Percentiles rank a stretch among this genome's conserved stretches.
Conservation (phyloP, 805 yeast genomes). For the Zygotorulaspora florentina region DNA sequence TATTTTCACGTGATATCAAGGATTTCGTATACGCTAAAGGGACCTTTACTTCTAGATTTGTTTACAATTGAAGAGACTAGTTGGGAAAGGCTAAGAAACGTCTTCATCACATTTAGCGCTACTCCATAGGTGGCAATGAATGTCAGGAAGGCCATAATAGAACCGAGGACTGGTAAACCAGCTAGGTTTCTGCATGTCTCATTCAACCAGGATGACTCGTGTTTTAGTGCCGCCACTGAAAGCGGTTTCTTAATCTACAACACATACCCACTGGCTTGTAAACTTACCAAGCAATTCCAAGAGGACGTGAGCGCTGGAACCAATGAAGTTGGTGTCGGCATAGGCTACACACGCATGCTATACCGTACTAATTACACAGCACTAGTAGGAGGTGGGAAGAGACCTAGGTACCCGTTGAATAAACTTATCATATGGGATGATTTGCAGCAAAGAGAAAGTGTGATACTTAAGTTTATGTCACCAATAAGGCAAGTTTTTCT, state of each 20-base stretch:
- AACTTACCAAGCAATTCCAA: conserved; percentile 22
- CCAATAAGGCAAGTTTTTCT: conserved; percentile 71
- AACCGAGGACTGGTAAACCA: conserved; percentile 8
- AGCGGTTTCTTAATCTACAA: conserved; percentile 81
- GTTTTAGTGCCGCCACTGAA: conserved; percentile 81
- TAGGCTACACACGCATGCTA: conserved; percentile 76
- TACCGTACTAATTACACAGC: conserved; percentile 89
- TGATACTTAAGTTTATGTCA: conserved; percentile 68
- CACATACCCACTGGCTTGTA: conserved; percentile 65
- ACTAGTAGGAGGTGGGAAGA: conserved; percentile 82
- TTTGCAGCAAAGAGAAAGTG: conserved; percentile 65
- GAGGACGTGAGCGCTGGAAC: conserved; percentile 55
- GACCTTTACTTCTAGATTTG: not conserved
- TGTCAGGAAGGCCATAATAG: conserved; percentile 17
- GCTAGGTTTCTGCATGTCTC: conserved; percentile 51
- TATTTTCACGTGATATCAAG: not conserved
- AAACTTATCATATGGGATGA: conserved; percentile 92
- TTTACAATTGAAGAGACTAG: not conserved
- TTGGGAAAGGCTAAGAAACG: not conserved
- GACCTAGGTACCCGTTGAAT: conserved; percentile 73
- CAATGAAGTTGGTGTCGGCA: conserved; percentile 56
- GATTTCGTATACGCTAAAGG: not conserved
- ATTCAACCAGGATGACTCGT: conserved; percentile 87
- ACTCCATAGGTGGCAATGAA: conserved; percentile 11
- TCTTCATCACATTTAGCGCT: not conserved